Conservation (phyloP, 306 rosid genomes). For the Prunus davidiana region DNA sequence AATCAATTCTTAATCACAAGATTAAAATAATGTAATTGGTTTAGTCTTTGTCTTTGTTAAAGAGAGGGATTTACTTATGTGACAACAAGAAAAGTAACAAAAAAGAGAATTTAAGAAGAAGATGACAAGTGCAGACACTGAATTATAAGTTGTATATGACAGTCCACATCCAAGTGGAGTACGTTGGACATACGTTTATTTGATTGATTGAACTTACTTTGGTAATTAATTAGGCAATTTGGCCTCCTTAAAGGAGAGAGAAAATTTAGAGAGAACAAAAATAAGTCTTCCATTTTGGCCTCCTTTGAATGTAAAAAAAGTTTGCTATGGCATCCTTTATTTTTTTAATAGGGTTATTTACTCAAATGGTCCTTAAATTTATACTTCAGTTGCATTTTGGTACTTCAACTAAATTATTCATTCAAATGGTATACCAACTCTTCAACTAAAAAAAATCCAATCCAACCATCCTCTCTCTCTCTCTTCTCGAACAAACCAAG, state of each 20-base stretch:
- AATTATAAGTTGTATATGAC: neutral
- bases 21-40: neutral
- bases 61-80: neutral
- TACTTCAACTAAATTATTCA: no score
- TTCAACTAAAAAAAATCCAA: no score
- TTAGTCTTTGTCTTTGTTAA: neutral
- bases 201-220: neutral
- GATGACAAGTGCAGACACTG: neutral
- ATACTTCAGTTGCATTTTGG: no score
- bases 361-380: no score
- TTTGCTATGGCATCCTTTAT: no score
- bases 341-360: no score
- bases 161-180: conserved; percentile 19
- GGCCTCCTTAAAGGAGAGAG: neutral
- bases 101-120: conserved; percentile 3
- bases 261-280: neutral
- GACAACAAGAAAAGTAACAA: conserved; percentile 7
- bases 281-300: no score
- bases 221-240: neutral
- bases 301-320: no score
- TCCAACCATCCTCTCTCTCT: no score
- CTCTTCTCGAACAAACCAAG: no score
- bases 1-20: neutral
- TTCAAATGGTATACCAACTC: no score
- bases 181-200: neutral